These are phyloP conservation scores for Cyclotella sp. DNA, from an alignment of 108 stramenopile species.

Conservation along the genomic window DNA sequence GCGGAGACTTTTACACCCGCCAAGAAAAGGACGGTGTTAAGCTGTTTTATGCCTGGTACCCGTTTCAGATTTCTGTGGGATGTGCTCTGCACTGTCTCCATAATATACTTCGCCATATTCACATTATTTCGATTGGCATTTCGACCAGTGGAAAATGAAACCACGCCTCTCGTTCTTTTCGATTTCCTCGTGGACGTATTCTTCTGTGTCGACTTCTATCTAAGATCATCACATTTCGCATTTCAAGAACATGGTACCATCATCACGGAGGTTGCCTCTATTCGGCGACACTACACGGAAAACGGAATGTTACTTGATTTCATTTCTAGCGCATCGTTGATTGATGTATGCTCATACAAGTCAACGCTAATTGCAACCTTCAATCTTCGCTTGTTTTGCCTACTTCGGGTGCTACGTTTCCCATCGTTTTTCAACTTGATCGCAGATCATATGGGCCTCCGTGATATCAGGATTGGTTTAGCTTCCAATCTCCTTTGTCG, in stretches of 20 bases:
- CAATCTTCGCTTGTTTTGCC: constrained; percentile 35
- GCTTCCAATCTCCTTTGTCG: constrained; percentile 31
- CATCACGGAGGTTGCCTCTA: constrained; percentile 14
- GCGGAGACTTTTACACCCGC: constrained; percentile 1
- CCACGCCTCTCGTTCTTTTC: background rate
- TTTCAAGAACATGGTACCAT: constrained; percentile 42
- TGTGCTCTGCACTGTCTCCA: constrained; percentile 27
- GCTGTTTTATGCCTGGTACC: constrained; percentile 39
- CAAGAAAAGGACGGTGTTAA: background rate
- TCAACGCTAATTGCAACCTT: background rate
- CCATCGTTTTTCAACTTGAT: constrained; percentile 32
- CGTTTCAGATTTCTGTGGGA: constrained; percentile 53
- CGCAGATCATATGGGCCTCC: background rate
- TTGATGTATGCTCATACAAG: constrained; percentile 29
- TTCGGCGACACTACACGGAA: constrained; percentile 36
- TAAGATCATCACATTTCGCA: constrained; percentile 48
- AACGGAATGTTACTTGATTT: constrained; percentile 49
- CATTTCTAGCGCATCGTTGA: constrained; percentile 37
- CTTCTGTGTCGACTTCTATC: constrained; percentile 53
- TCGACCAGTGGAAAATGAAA: constrained; percentile 11
- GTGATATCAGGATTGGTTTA: constrained; percentile 1
- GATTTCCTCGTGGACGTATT: constrained; percentile 53
- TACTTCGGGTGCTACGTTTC: constrained; percentile 47
- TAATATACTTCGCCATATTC: constrained; percentile 36
- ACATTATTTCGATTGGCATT: constrained; percentile 49